Percentiles rank a stretch among this genome's conserved stretches.
phyloP scores from a whole-genome alignment of 345 rosid species.

The Eucalyptus cloeziana region DNA sequence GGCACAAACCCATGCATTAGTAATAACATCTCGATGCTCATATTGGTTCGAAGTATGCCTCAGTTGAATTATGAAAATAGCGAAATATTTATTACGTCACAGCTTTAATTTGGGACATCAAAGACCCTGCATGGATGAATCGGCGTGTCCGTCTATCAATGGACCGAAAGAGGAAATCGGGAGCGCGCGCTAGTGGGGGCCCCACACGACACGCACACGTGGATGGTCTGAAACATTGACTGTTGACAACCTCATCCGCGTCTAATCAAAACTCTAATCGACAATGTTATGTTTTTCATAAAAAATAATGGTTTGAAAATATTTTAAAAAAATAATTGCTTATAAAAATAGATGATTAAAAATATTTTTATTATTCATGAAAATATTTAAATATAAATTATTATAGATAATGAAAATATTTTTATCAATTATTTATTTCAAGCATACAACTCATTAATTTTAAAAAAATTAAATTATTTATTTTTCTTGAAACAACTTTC shows the following conservation, averaged over 20 bases:
- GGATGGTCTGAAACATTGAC: not conserved
- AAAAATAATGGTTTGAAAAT: not conserved
- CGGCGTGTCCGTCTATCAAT: not conserved
- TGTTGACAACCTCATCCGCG: not conserved
- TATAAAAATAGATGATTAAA: not conserved
- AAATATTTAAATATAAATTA: not conserved
- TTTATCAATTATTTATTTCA: not conserved
- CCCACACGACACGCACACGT: not conserved
- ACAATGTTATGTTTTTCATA: too few species aligned
- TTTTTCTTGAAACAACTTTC: not conserved
- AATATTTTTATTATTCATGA: not conserved
- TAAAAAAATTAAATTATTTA: not conserved
- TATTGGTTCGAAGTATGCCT: not conserved
- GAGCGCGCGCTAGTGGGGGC: not conserved
- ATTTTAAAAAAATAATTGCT: not conserved
- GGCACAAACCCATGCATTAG: not conserved
- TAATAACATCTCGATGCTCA: not conserved
- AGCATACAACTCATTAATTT: too few species aligned
- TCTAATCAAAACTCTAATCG: not conserved
- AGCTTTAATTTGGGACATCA: not conserved
- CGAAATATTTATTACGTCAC: not conserved
- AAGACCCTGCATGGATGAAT: not conserved
- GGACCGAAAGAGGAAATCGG: not conserved
- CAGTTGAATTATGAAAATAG: not conserved
- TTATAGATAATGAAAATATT: not conserved